Conservation (phyloP, 2,329 filamentous ascomycete species). For the Aspergillus sp. region DNA sequence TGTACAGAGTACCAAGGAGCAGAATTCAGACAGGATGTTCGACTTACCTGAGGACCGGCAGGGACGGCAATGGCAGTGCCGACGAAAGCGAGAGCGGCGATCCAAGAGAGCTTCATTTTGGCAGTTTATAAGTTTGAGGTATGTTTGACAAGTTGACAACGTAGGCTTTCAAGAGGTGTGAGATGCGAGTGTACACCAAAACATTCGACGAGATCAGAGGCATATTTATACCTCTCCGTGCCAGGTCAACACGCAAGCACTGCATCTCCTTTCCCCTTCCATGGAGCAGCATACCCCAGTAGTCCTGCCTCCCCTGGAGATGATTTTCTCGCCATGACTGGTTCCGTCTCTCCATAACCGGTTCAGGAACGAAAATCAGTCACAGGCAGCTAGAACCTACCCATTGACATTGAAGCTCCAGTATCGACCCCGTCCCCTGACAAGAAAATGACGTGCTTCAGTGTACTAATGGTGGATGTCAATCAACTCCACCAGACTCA, state of each 20-base stretch:
- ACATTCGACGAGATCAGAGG: neutral
- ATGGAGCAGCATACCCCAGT: neutral
- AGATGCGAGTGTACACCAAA: neutral
- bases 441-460: neutral
- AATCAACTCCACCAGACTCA: neutral
- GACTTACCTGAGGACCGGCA: neutral
- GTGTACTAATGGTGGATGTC: neutral
- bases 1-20: no score
- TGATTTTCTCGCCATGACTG: neutral
- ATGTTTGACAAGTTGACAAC: no score
- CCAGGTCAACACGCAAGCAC: neutral
- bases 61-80: slow-evolving; percentile 7
- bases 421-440: neutral
- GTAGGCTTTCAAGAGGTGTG: neutral
- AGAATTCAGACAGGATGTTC: no score
- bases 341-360: neutral
- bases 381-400: neutral
- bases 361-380: neutral
- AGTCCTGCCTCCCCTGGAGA: neutral
- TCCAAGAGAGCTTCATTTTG: slow-evolving; percentile 8
- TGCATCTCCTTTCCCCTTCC: neutral
- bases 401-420: neutral
- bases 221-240: neutral
- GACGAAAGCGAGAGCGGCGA: slow-evolving; percentile 5
- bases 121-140: neutral